These are phyloP conservation scores for Huiozyma naganishii DNA, from an alignment of 805 yeast species.

Conservation along the genomic window DNA sequence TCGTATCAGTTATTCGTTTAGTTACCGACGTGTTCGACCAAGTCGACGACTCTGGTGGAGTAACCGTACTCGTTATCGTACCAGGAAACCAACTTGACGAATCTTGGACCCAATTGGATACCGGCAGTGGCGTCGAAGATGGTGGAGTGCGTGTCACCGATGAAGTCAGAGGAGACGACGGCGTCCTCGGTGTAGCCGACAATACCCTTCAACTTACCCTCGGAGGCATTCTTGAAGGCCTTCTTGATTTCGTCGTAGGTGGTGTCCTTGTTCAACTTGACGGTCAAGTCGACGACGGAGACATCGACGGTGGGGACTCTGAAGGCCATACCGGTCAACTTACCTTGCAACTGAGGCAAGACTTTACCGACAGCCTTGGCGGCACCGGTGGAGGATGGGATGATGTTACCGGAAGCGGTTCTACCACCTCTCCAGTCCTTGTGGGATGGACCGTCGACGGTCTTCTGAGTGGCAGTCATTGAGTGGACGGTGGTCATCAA, in stretches of 20 bases:
- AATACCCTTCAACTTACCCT: slow-evolving; percentile 51
- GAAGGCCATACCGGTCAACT: slow-evolving; percentile 63
- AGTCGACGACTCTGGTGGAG: slow-evolving; percentile 68
- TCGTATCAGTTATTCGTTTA: not conserved
- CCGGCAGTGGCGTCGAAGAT: slow-evolving; percentile 63
- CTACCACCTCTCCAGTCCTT: slow-evolving; percentile 78
- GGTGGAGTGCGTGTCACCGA: slow-evolving; percentile 50
- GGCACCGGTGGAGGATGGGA: slow-evolving; percentile 69
- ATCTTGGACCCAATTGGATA: slow-evolving; percentile 57
- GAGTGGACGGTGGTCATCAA: slow-evolving; percentile 69
- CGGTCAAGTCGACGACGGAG: slow-evolving; percentile 62
- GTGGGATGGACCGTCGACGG: slow-evolving; percentile 69
- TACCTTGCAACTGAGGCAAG: slow-evolving; percentile 61
- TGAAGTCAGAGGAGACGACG: slow-evolving; percentile 62
- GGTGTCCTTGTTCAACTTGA: slow-evolving; percentile 45
- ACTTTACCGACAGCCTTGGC: slow-evolving; percentile 71
- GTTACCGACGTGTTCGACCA: slow-evolving; percentile 49
- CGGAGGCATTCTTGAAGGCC: slow-evolving; percentile 47
- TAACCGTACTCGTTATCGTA: slow-evolving; percentile 70
- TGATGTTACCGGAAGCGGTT: slow-evolving; percentile 66
- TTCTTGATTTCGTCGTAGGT: slow-evolving; percentile 55
- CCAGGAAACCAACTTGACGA: slow-evolving; percentile 63
- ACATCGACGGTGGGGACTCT: slow-evolving; percentile 69
- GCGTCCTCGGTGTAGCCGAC: slow-evolving; percentile 62
- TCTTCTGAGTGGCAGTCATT: slow-evolving; percentile 62